Percentiles rank a stretch among this genome's conserved stretches.
Conservation (phyloP, 2,329 filamentous ascomycete species). For the Nigrospora sphaerica region DNA sequence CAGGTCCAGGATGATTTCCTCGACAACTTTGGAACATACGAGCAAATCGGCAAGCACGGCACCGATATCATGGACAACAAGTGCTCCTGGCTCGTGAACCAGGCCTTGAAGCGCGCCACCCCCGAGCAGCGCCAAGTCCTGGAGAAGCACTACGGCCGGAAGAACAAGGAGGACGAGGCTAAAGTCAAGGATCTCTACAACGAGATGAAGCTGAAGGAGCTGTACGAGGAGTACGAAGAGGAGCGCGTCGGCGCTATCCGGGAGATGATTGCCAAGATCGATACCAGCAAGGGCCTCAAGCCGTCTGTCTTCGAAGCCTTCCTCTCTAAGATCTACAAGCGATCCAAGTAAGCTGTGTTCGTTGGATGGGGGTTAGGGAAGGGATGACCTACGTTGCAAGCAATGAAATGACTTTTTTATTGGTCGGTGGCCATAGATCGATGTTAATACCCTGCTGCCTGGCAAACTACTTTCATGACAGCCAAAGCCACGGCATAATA, state of each 20-base stretch:
- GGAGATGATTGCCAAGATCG: slow-evolving; percentile 67
- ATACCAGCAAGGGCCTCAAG: slow-evolving; percentile 85
- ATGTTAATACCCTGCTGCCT: no score
- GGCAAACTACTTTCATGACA: no score
- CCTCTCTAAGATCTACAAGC: slow-evolving; percentile 95
- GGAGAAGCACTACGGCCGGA: slow-evolving; percentile 89
- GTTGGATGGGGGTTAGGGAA: no score
- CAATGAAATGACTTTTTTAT: no score
- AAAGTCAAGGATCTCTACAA: slow-evolving; percentile 84
- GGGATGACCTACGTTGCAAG: no score
- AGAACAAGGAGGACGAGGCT: slow-evolving; percentile 76
- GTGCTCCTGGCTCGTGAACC: slow-evolving; percentile 97
- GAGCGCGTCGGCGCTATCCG: slow-evolving; percentile 72
- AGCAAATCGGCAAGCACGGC: slow-evolving; percentile 94
- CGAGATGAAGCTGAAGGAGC: slow-evolving; percentile 75
- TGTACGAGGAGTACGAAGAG: slow-evolving; percentile 88
- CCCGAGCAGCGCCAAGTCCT: slow-evolving; percentile 83
- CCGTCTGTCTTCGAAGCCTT: slow-evolving; percentile 85
- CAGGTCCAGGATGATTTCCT: slow-evolving; percentile 99
- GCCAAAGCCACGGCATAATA: no score
- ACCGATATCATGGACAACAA: slow-evolving; percentile 99
- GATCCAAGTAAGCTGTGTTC: slow-evolving; percentile 23
- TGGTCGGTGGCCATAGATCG: no score
- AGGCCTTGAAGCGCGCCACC: slow-evolving; percentile 73
- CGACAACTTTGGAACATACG: slow-evolving; percentile 90